Conservation (phyloP, 148 eudicot genomes). For the Fagopyrum esculentum region DNA sequence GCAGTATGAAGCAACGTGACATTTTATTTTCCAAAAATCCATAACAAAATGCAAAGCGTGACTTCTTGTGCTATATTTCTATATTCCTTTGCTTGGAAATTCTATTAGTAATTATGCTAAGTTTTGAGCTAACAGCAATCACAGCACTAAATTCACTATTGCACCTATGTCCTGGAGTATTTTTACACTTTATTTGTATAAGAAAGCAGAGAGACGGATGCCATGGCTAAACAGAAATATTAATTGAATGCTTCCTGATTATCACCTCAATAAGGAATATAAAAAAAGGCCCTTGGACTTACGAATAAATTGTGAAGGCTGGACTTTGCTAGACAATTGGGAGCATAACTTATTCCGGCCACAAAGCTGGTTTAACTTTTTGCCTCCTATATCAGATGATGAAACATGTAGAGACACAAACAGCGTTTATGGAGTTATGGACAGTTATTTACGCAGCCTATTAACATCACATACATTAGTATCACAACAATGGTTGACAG, state of each 20-base stretch:
- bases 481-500: not conserved
- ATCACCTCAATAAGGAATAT: not conserved
- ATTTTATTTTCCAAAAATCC: not conserved
- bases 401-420: not conserved
- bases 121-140: not conserved
- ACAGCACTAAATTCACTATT: not conserved
- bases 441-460: not conserved
- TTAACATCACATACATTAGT: slow-evolving; percentile 1
- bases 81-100: not conserved
- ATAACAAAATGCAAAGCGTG: not conserved
- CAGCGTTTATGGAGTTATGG: not conserved
- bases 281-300: slow-evolving; percentile 13
- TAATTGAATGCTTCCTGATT: not conserved
- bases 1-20: not conserved
- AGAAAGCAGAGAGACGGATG: not conserved
- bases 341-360: slow-evolving; percentile 41
- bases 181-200: not conserved
- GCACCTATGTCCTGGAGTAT: not conserved
- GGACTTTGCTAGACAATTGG: slow-evolving; percentile 32
- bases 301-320: slow-evolving; percentile 34
- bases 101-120: not conserved
- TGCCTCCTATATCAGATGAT: slow-evolving; percentile 27
- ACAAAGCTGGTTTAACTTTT: slow-evolving; percentile 27
- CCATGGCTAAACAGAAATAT: not conserved
- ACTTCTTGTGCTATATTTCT: not conserved